A percentile compares a stretch with the other conserved stretches of the same genome.
phyloP scores from a whole-genome alignment of 208 protist genomes.

The Novymonas esmeraldas region DNA sequence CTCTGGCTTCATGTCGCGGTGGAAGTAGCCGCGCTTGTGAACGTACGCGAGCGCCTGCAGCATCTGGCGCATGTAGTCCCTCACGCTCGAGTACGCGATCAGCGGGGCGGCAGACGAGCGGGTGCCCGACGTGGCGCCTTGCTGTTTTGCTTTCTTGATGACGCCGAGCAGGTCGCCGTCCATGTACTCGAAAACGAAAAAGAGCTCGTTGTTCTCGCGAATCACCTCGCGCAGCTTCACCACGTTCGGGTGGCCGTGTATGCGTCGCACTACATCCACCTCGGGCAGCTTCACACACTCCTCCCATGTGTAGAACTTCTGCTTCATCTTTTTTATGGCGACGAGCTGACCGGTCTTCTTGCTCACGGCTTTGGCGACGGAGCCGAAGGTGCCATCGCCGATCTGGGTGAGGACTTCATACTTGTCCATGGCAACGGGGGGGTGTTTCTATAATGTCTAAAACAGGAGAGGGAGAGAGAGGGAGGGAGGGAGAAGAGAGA shows the following conservation, averaged over 20 bases:
- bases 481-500: not conserved
- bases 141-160: conserved; percentile 94
- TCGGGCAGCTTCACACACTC: conserved; percentile 96
- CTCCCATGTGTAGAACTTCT: conserved; percentile 97
- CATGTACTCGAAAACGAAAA: conserved; percentile 98
- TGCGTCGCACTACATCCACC: conserved; percentile 92
- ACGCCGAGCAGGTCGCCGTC: conserved; percentile 96
- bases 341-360: conserved; percentile 94
- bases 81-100: conserved; percentile 88
- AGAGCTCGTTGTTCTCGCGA: conserved; percentile 96
- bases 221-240: conserved; percentile 98
- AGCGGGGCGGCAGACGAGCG: conserved; percentile 30
- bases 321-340: conserved; percentile 99
- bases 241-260: conserved; percentile 97
- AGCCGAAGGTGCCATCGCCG: conserved; percentile 97
- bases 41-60: conserved; percentile 96
- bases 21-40: conserved; percentile 97
- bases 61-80: conserved; percentile 91
- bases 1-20: conserved; percentile 98
- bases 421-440: conserved; percentile 80
- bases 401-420: conserved; percentile 94
- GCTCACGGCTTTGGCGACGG: conserved; percentile 93
- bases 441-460: conserved; percentile 14
- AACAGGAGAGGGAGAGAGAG: conserved; percentile 14
- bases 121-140: conserved; percentile 31